These are phyloP conservation scores for Murraya koenigii DNA, from an alignment of 345 rosid genomes.

Conservation along the genomic window DNA sequence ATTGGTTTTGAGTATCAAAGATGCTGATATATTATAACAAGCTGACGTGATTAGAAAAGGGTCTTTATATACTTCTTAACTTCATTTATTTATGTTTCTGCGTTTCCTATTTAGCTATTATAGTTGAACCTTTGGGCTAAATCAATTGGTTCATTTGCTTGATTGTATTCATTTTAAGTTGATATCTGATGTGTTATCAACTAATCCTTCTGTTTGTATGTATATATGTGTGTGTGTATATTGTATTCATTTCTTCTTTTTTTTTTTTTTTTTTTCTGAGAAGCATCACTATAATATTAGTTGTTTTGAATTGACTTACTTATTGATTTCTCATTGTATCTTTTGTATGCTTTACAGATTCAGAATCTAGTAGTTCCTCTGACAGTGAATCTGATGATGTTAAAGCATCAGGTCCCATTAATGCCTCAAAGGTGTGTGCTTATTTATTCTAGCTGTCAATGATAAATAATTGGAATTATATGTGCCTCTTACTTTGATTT, in stretches of 20 bases:
- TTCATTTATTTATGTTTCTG: background rate
- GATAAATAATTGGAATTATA: background rate
- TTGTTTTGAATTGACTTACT: conserved; percentile 5
- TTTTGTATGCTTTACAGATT: conserved; percentile 37
- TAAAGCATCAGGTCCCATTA: conserved; percentile 38
- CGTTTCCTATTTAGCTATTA: background rate
- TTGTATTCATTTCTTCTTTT: no score
- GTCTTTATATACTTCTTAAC: background rate
- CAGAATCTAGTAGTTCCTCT: conserved; percentile 56
- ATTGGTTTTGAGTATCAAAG: background rate
- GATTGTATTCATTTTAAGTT: background rate
- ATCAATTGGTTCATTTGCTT: background rate
- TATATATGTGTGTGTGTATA: no score
- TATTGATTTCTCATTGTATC: background rate
- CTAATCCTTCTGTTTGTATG: background rate
- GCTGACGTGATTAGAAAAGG: background rate
- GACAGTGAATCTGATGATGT: conserved; percentile 53
- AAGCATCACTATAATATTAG: background rate
- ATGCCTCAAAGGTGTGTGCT: conserved; percentile 42
- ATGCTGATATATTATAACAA: background rate
- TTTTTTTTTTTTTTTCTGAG: no score
- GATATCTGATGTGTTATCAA: background rate
- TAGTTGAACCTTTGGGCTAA: background rate
- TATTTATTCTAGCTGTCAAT: background rate
- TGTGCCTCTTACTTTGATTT: background rate